A percentile compares a stretch with the other conserved stretches of the same genome.
phyloP scores from a whole-genome alignment of 495 filamentous ascomycete genomes.

The Viridothelium virens region DNA sequence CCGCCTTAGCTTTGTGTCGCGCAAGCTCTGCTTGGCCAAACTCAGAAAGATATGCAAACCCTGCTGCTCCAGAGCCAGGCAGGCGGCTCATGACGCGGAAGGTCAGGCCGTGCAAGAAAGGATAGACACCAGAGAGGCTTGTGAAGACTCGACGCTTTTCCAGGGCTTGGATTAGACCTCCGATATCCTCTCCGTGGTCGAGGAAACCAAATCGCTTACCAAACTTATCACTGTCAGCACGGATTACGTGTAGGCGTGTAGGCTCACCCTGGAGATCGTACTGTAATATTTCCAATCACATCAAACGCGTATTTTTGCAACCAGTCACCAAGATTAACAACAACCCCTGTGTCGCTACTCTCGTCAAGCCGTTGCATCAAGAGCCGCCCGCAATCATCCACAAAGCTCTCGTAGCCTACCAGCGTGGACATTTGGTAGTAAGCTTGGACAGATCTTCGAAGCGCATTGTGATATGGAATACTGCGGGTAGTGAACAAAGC shows the following conservation, averaged over 20 bases:
- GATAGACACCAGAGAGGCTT: neutral
- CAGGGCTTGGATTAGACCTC: neutral
- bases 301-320: slow-evolving; percentile 26
- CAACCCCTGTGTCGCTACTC: slow-evolving; percentile 31
- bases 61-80: slow-evolving; percentile 3
- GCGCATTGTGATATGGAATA: slow-evolving; percentile 38
- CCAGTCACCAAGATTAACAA: slow-evolving; percentile 42
- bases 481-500: slow-evolving; percentile 40
- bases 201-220: slow-evolving; percentile 24
- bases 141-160: neutral
- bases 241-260: no score
- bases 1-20: neutral
- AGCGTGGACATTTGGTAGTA: slow-evolving; percentile 49
- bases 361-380: slow-evolving; percentile 42
- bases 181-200: slow-evolving; percentile 25
- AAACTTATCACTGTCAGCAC: neutral
- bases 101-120: neutral
- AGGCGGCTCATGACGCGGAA: neutral
- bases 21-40: slow-evolving; percentile 1
- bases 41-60: neutral
- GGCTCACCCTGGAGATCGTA: neutral
- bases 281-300: slow-evolving; percentile 21
- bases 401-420: slow-evolving; percentile 48
- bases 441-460: slow-evolving; percentile 34
- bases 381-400: slow-evolving; percentile 45